Conservation (phyloP, 1,284 basidiomycete species). For the Polyporus tsugae region DNA sequence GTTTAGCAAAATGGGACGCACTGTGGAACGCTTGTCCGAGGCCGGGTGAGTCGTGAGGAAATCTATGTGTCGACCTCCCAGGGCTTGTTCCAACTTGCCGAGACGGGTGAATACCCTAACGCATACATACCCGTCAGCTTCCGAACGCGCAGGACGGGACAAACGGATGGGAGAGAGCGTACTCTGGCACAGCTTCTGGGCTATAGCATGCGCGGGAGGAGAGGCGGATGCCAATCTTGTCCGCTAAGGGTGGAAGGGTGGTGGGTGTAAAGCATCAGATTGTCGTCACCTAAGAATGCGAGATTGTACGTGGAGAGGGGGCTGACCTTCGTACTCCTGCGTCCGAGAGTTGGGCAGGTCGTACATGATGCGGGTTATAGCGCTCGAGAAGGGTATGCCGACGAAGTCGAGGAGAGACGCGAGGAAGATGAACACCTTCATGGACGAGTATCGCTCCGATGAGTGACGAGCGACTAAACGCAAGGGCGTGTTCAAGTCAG, state of each 20-base stretch:
- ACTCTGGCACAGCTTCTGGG: constrained; percentile 79
- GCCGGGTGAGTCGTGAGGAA: constrained; percentile 84
- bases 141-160: not conserved
- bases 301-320: not conserved
- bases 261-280: not conserved
- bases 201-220: constrained; percentile 86
- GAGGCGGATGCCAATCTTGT: constrained; percentile 78
- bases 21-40: constrained; percentile 74
- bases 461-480: constrained; percentile 77
- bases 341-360: constrained; percentile 86
- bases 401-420: constrained; percentile 59
- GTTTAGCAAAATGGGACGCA: constrained; percentile 41
- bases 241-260: constrained; percentile 54
- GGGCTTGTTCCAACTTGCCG: constrained; percentile 55
- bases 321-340: constrained; percentile 81
- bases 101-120: constrained; percentile 75
- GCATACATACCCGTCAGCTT: not conserved
- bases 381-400: constrained; percentile 56
- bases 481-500: not conserved
- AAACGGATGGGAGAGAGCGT: constrained; percentile 37
- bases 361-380: constrained; percentile 64
- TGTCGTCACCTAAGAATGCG: not conserved
- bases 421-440: constrained; percentile 62
- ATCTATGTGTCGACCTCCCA: constrained; percentile 45
- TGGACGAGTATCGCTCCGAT: constrained; percentile 72